phyloP scores from a whole-genome alignment of 129 eudicot species.

The Erigeron canadensis region DNA sequence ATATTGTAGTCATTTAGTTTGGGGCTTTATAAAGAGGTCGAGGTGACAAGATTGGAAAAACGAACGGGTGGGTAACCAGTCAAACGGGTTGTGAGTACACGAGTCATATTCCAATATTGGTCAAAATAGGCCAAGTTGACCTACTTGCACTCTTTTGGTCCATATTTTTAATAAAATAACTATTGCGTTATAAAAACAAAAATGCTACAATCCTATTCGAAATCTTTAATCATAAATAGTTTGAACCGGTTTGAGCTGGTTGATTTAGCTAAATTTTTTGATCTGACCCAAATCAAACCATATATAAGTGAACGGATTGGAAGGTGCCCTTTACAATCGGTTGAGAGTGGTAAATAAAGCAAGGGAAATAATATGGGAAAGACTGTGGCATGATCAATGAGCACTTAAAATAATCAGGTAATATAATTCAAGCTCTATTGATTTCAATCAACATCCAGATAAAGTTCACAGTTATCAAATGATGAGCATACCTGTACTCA shows the following conservation, averaged over 20 bases:
- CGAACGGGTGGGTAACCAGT: not conserved
- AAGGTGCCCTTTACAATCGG: no score
- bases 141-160: not conserved
- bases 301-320: no score
- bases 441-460: constrained; percentile 5
- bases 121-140: not conserved
- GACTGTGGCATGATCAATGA: not conserved
- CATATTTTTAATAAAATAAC: not conserved
- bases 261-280: no score
- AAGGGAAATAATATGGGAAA: not conserved
- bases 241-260: no score
- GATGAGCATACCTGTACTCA: constrained; percentile 68
- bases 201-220: no score
- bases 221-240: no score
- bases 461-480: not conserved
- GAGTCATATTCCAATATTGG: not conserved
- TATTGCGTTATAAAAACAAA: not conserved
- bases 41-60: not conserved
- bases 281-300: no score
- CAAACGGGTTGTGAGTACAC: no score
- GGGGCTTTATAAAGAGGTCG: not conserved
- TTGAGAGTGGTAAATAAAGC: no score
- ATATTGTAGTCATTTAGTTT: not conserved
- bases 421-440: constrained; percentile 6
- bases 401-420: not conserved